Percentiles rank a stretch among this genome's conserved stretches.
These are phyloP conservation scores for Verbena officinalis DNA, from an alignment of 257 asterid species.

Conservation along the genomic window DNA sequence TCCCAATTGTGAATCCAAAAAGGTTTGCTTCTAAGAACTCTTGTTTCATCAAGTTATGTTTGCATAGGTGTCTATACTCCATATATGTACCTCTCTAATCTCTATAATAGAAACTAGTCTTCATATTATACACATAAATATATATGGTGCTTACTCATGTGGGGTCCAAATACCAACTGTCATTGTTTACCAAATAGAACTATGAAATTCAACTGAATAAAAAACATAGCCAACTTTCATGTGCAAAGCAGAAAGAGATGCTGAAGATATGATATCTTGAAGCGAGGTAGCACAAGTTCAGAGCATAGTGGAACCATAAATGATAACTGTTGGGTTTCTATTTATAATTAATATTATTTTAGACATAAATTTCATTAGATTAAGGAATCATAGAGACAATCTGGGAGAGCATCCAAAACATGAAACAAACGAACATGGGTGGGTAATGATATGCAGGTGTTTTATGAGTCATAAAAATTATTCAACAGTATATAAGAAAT, in stretches of 20 bases:
- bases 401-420: no score
- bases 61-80: neutral
- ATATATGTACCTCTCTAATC: no score
- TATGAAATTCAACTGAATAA: neutral
- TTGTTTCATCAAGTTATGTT: neutral
- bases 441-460: no score
- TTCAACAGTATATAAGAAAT: conserved; percentile 20
- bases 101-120: no score
- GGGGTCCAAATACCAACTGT: neutral
- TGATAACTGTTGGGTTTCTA: neutral
- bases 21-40: neutral
- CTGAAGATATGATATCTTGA: neutral
- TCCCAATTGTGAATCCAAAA: conserved; percentile 4
- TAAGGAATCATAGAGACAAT: no score
- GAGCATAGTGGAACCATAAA: neutral
- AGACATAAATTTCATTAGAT: no score
- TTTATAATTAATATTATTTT: no score
- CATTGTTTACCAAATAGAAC: neutral
- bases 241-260: conserved; percentile 6
- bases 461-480: conserved; percentile 14
- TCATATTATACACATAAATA: no score
- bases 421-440: no score
- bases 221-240: neutral
- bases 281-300: neutral
- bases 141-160: no score